Evolutionary conservation across 768 basidiomycete genomes (phyloP).

Genomic region (Russula sp.): DNA sequence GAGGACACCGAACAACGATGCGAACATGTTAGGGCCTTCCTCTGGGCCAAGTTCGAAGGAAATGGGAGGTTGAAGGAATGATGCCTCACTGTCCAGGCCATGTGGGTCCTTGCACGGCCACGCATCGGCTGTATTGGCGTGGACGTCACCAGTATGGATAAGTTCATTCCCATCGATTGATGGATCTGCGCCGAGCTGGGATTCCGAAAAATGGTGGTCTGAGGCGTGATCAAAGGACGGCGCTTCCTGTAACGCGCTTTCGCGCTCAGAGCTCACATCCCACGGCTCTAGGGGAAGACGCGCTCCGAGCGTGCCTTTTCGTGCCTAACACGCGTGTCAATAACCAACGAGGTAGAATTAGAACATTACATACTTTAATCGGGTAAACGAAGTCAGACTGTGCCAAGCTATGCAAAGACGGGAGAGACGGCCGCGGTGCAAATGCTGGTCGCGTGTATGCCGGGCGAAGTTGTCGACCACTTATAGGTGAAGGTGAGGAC

Average conservation of each 20-base stretch:
- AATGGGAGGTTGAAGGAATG: slow-evolving; percentile 20
- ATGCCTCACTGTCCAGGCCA: slow-evolving; percentile 13
- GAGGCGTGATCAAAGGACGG: slow-evolving; percentile 20
- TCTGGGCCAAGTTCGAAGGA: slow-evolving; percentile 32
- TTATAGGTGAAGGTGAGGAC: slow-evolving; percentile 23
- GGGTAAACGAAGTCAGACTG: slow-evolving; percentile 39
- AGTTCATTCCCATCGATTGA: slow-evolving; percentile 9
- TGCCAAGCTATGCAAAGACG: slow-evolving; percentile 42
- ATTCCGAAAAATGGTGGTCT: slow-evolving; percentile 19
- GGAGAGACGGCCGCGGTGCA: slow-evolving; percentile 42
- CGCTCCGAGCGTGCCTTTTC: slow-evolving; percentile 45
- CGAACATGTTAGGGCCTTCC: slow-evolving; percentile 37
- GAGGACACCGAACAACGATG: slow-evolving; percentile 37
- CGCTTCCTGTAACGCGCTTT: slow-evolving; percentile 18
- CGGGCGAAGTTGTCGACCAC: slow-evolving; percentile 37
- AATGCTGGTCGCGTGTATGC: slow-evolving; percentile 46
- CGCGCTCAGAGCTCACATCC: slow-evolving; percentile 33
- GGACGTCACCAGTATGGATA: slow-evolving; percentile 9
- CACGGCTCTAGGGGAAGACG: slow-evolving; percentile 46
- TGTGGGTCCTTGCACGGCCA: slow-evolving; percentile 13
- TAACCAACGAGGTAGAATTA: slow-evolving; percentile 6
- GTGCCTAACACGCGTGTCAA: slow-evolving; percentile 35
- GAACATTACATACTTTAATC: slow-evolving; percentile 38
- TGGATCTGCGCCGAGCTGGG: slow-evolving; percentile 18
- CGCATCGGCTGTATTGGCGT: slow-evolving; percentile 6